Conservation (phyloP, 2,329 filamentous ascomycete genomes). For the Paraphoma chrysanthemicola region DNA sequence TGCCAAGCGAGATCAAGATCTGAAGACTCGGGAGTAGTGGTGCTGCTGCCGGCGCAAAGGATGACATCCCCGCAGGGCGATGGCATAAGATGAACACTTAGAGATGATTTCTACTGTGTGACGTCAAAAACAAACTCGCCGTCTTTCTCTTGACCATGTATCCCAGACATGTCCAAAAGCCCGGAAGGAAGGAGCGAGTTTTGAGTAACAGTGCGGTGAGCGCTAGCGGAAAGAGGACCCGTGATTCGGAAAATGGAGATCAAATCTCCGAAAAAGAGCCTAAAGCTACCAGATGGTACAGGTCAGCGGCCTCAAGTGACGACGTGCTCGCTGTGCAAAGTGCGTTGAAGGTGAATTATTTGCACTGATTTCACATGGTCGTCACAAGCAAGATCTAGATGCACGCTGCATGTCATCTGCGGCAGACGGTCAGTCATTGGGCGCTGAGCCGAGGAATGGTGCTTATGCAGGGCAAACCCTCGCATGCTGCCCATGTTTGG, state of each 20-base stretch:
- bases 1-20: slow-evolving; percentile 56
- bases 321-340: background rate
- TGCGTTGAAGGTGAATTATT: too few relatives aligned
- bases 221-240: slow-evolving; percentile 17
- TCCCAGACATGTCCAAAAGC: slow-evolving; percentile 16
- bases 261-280: slow-evolving; percentile 35
- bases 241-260: slow-evolving; percentile 30
- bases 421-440: slow-evolving; percentile 13
- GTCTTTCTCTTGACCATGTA: slow-evolving; percentile 6
- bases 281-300: background rate
- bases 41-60: background rate
- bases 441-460: slow-evolving; percentile 13
- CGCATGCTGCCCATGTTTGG: slow-evolving; percentile 12
- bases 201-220: slow-evolving; percentile 13
- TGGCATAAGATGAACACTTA: slow-evolving; percentile 9
- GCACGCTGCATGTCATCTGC: slow-evolving; percentile 9
- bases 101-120: slow-evolving; percentile 17
- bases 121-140: slow-evolving; percentile 22
- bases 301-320: background rate
- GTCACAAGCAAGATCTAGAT: background rate
- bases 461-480: slow-evolving; percentile 25
- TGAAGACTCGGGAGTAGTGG: slow-evolving; percentile 19
- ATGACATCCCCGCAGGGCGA: slow-evolving; percentile 8
- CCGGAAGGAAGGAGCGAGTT: slow-evolving; percentile 7
- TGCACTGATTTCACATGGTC: background rate